A percentile compares a stretch with the other conserved stretches of the same genome.
Evolutionary conservation across 352 stramenopile genomes (phyloP).

Genomic region (Pythium phragmiticola): DNA sequence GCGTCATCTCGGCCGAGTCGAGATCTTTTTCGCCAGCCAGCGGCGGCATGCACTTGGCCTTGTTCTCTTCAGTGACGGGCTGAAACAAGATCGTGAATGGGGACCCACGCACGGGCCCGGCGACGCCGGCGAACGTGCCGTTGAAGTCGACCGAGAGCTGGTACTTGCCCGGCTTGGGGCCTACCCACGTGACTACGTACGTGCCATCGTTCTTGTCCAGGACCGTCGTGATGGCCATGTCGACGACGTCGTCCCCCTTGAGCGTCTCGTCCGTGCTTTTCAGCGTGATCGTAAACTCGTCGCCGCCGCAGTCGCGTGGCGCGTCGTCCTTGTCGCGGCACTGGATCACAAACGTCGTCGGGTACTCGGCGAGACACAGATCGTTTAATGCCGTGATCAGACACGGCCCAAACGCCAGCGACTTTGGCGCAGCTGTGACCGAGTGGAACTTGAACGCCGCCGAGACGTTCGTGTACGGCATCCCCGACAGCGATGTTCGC

Average conservation of each 20-base stretch:
- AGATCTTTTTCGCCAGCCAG: slow-evolving; percentile 71
- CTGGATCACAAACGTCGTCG: slow-evolving; percentile 92
- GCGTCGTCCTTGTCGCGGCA: slow-evolving; percentile 87
- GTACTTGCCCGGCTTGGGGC: slow-evolving; percentile 81
- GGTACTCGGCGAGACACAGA: slow-evolving; percentile 61
- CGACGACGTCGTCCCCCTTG: slow-evolving; percentile 38
- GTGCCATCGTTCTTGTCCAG: slow-evolving; percentile 93
- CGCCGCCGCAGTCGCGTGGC: slow-evolving; percentile 91
- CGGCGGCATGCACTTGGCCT: slow-evolving; percentile 68
- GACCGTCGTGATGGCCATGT: slow-evolving; percentile 40
- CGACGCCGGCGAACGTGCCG: slow-evolving; percentile 92
- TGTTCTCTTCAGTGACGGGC: slow-evolving; percentile 61
- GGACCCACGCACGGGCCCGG: slow-evolving; percentile 92
- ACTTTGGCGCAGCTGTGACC: slow-evolving; percentile 90
- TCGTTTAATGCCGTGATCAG: slow-evolving; percentile 62
- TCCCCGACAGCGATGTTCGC: slow-evolving; percentile 87
- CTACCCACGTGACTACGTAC: slow-evolving; percentile 92
- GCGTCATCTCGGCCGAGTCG: slow-evolving; percentile 67
- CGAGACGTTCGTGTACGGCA: slow-evolving; percentile 92
- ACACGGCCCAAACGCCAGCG: slow-evolving; percentile 93
- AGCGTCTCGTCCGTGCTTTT: slow-evolving; percentile 38
- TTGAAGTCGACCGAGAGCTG: slow-evolving; percentile 89
- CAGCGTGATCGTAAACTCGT: slow-evolving; percentile 90
- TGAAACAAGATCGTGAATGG: slow-evolving; percentile 79
- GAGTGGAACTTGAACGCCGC: slow-evolving; percentile 92